Evolutionary conservation across 2,329 filamentous ascomycete genomes (phyloP), one percentile per base, ranked within the genome.

Genomic region (Fusarium sp.): DNA sequence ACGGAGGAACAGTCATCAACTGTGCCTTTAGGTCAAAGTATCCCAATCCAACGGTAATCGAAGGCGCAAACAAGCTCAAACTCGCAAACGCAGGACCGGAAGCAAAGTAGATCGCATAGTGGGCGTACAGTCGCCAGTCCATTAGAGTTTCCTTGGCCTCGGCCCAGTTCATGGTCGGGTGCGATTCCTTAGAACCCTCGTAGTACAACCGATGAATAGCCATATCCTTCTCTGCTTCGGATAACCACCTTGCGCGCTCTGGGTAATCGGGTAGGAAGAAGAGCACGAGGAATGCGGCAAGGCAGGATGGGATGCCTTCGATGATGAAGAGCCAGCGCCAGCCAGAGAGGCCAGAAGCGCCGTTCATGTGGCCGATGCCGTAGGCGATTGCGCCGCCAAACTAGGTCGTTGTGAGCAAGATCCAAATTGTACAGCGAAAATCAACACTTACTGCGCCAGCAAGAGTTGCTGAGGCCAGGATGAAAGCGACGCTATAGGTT

Each of bases 331-430:
- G 83, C 87, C 83, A 94, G 26, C 91, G 84, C 92, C 92, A 94
- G 11, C 88, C 92, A 4, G 85, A 82, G 22, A 90, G 82, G 3
- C 90, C 90, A 1, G 81, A 78, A 2, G 86, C 78, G 8, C 87
- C 85, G 69, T 93, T 89, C 87, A 94, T 91, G 73, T 91, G 89
- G 0, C 90, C 90, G 63, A 94, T 90, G 1, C 84, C 91, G 64
- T 90, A 93, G 1, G 92, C 92, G 10, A 94, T 86, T 2, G 92
- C 84, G 4, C 92, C 92, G 10, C 91, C 91, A 68, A 89, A 93
- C 76, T 78, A 52, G 20, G 22, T 38, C 34, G 13, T 15, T 22
- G 38, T 70, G 22, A 66, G 57, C 34, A 48, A 53, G 7, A 33
- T 28, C 22, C 24, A 18, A 17, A 28, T 10, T 18, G 4, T 6